These are phyloP conservation scores for Conoideocrella luteorostrata DNA, from an alignment of 2,329 filamentous ascomycete genomes.

Conservation along the genomic window DNA sequence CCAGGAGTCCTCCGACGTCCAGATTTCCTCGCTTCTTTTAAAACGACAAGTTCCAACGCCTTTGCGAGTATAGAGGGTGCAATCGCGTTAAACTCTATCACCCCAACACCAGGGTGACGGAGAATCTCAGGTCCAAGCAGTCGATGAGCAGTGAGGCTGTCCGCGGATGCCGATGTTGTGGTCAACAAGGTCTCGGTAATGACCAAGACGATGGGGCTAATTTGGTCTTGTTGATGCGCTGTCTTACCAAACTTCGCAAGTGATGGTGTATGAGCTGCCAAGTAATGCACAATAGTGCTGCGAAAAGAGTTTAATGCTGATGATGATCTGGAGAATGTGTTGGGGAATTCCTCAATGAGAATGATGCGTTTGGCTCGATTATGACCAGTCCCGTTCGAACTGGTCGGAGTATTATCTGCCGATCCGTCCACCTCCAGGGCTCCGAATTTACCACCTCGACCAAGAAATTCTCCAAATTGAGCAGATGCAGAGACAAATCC, in stretches of 20 bases:
- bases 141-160: constrained; percentile 89
- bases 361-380: constrained; percentile 48
- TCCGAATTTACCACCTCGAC: constrained; percentile 71
- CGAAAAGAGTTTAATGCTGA: constrained; percentile 64
- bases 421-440: constrained; percentile 49
- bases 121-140: constrained; percentile 81
- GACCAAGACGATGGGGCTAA: constrained; percentile 76
- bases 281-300: constrained; percentile 65
- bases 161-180: constrained; percentile 74
- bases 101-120: constrained; percentile 68
- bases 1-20: constrained; percentile 71
- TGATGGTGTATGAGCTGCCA: constrained; percentile 60
- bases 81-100: constrained; percentile 90
- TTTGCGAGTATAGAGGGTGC: constrained; percentile 80
- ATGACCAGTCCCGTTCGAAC: constrained; percentile 12
- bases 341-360: constrained; percentile 76
- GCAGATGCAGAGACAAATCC: constrained; percentile 64
- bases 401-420: constrained; percentile 21
- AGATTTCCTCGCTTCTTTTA: constrained; percentile 78
- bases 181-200: constrained; percentile 87
- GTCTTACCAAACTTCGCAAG: constrained; percentile 40
- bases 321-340: constrained; percentile 63
- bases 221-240: constrained; percentile 32
- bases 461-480: constrained; percentile 90
- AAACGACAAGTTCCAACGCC: constrained; percentile 72